Percentiles rank a stretch among this genome's conserved stretches.
phyloP scores from a whole-genome alignment of 2,329 filamentous ascomycete genomes.

The Trichoderma citrinoviride region DNA sequence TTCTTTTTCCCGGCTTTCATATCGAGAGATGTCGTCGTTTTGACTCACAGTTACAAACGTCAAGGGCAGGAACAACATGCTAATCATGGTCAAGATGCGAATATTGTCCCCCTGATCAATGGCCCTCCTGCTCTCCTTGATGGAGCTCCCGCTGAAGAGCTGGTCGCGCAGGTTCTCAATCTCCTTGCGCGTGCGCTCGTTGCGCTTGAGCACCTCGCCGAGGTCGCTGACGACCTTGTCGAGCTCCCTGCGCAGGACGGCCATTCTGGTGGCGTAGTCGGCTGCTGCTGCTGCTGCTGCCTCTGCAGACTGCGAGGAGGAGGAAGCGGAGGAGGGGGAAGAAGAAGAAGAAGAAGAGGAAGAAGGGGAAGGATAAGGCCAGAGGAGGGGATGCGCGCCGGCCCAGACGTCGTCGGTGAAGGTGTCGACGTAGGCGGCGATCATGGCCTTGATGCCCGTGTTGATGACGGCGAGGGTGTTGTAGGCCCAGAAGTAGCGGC shows the following conservation, averaged over 20 bases:
- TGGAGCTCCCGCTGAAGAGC: conserved; percentile 61
- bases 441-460: conserved; percentile 57
- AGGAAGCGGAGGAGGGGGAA: too few species aligned
- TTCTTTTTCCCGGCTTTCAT: background rate
- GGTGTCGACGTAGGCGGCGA: conserved; percentile 54
- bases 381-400: conserved; percentile 52
- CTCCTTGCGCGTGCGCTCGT: conserved; percentile 53
- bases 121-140: conserved; percentile 58
- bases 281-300: conserved; percentile 40
- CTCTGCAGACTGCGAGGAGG: conserved; percentile 32
- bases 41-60: conserved; percentile 55
- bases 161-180: conserved; percentile 58
- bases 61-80: conserved; percentile 59
- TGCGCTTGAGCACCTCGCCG: conserved; percentile 46
- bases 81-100: conserved; percentile 57
- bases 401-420: conserved; percentile 60
- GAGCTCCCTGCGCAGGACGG: conserved; percentile 46
- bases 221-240: conserved; percentile 52
- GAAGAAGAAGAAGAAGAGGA: conserved; percentile 11
- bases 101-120: conserved; percentile 65
- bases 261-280: conserved; percentile 50
- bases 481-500: conserved; percentile 62
- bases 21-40: too few species aligned
- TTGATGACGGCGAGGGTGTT: conserved; percentile 60
- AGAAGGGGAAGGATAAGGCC: conserved; percentile 49